Percentiles rank a stretch among this genome's conserved stretches.
phyloP scores from a whole-genome alignment of 2,329 filamentous ascomycete genomes.

The Trematosphaeria pertusa region DNA sequence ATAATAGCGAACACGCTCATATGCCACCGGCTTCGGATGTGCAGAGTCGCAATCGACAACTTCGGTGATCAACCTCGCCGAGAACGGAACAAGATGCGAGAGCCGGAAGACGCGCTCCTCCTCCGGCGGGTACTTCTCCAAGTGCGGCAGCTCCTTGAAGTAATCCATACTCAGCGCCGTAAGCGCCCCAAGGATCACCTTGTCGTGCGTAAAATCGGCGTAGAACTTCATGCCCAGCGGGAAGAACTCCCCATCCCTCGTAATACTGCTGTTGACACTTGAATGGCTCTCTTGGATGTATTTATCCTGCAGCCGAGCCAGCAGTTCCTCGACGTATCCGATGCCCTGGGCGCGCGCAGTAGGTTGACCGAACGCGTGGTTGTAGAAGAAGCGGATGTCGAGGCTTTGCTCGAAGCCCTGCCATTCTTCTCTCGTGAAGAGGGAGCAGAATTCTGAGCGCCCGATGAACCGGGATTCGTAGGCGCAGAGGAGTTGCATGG shows the following conservation, averaged over 20 bases:
- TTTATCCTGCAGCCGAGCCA: conserved; percentile 56
- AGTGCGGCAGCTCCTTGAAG: conserved; percentile 56
- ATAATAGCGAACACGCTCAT: conserved; percentile 52
- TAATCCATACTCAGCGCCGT: conserved; percentile 63
- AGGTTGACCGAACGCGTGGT: conserved; percentile 57
- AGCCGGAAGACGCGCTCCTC: conserved; percentile 57
- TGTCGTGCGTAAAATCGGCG: conserved; percentile 62
- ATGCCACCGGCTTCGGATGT: conserved; percentile 50
- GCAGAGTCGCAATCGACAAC: conserved; percentile 58
- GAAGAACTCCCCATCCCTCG: conserved; percentile 55
- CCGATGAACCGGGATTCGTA: conserved; percentile 62
- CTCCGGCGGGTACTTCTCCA: conserved; percentile 53
- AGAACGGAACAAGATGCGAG: conserved; percentile 62
- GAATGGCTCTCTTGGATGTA: conserved; percentile 58
- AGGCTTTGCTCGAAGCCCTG: conserved; percentile 60
- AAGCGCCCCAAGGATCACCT: conserved; percentile 59
- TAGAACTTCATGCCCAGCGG: conserved; percentile 59
- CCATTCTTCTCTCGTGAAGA: conserved; percentile 65
- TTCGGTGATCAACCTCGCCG: conserved; percentile 62
- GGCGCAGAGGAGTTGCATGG: conserved; percentile 58
- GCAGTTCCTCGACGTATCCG: conserved; percentile 60
- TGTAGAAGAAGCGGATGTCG: conserved; percentile 60
- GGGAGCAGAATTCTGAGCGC: conserved; percentile 58
- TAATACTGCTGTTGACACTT: conserved; percentile 60
- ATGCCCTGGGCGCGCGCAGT: conserved; percentile 61